A percentile compares a stretch with the other conserved stretches of the same genome.
These are phyloP conservation scores for Vigna nakashimae DNA, from an alignment of 306 rosid genomes.

Conservation along the genomic window DNA sequence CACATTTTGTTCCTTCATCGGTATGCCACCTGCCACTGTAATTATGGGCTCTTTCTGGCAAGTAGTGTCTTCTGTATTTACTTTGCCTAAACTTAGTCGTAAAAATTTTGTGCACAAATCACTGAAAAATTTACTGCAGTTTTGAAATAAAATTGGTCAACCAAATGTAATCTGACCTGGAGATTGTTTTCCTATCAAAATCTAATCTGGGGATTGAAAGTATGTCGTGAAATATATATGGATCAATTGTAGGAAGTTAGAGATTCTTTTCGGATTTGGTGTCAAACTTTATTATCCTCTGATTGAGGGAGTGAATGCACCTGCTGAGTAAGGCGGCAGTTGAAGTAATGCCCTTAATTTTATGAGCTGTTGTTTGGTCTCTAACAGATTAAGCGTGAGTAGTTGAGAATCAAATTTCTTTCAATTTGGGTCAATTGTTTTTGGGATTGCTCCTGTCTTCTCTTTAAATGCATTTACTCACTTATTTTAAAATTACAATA, in stretches of 20 bases:
- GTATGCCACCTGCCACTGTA: constrained; percentile 55
- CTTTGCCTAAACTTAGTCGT: constrained; percentile 1
- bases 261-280: constrained; percentile 23
- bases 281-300: not conserved
- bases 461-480: not conserved
- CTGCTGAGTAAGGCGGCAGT: constrained; percentile 5
- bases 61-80: constrained; percentile 1
- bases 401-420: constrained; percentile 23
- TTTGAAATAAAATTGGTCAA: constrained; percentile 1
- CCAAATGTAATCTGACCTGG: not conserved
- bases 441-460: not conserved
- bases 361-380: constrained; percentile 16
- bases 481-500: too few species aligned
- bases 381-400: not conserved
- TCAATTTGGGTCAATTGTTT: constrained; percentile 25
- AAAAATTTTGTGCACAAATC: not conserved
- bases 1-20: constrained; percentile 83
- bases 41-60: constrained; percentile 11
- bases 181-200: too few species aligned
- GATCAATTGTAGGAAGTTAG: constrained; percentile 26
- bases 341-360: constrained; percentile 1
- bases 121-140: not conserved
- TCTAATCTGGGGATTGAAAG: not conserved
- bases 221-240: constrained; percentile 4
- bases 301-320: not conserved